Percentiles rank a stretch among this genome's conserved stretches.
These are phyloP conservation scores for Pontederia paniculata DNA, from an alignment of 176 grass and related monocot species.

Conservation along the genomic window DNA sequence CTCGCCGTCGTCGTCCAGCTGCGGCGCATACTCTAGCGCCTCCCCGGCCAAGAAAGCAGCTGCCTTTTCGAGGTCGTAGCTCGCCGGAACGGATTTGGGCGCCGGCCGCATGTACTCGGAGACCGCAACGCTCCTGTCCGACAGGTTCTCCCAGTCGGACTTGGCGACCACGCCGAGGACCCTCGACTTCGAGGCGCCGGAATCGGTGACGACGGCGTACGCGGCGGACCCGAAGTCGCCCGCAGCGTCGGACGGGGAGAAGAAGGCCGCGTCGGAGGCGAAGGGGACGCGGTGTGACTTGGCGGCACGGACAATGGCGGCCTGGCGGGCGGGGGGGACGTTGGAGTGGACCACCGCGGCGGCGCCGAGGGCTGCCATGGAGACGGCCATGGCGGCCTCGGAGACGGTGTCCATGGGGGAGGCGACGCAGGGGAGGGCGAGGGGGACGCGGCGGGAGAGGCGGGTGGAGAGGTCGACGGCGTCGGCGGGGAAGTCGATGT, in stretches of 20 bases:
- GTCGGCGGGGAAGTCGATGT: slow-evolving; percentile 75
- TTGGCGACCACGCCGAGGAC: slow-evolving; percentile 38
- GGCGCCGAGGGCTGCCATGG: slow-evolving; percentile 77
- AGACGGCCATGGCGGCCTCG: slow-evolving; percentile 61
- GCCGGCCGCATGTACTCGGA: slow-evolving; percentile 57
- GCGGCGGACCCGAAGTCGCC: slow-evolving; percentile 35
- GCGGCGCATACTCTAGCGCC: slow-evolving; percentile 62
- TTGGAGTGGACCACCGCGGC: slow-evolving; percentile 69
- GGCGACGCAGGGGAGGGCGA: slow-evolving; percentile 71
- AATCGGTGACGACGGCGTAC: slow-evolving; percentile 66
- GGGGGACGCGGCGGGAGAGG: slow-evolving; percentile 59
- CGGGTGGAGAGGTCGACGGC: slow-evolving; percentile 67
- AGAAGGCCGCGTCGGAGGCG: slow-evolving; percentile 41
- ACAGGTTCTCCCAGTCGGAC: slow-evolving; percentile 30
- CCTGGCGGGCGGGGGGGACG: slow-evolving; percentile 39
- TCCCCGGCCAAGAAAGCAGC: slow-evolving; percentile 53
- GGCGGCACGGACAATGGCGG: slow-evolving; percentile 52
- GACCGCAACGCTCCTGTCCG: slow-evolving; percentile 12
- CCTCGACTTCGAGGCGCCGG: slow-evolving; percentile 39
- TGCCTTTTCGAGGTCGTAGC: slow-evolving; percentile 52
- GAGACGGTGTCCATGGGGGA: slow-evolving; percentile 98
- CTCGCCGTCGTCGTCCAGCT: slow-evolving; percentile 55
- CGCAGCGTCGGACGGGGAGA: slow-evolving; percentile 27
- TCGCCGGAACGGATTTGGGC: slow-evolving; percentile 28
- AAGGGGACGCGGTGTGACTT: slow-evolving; percentile 74